Conservation (phyloP, 2,329 filamentous ascomycete species). For the Aspergillus sp. region DNA sequence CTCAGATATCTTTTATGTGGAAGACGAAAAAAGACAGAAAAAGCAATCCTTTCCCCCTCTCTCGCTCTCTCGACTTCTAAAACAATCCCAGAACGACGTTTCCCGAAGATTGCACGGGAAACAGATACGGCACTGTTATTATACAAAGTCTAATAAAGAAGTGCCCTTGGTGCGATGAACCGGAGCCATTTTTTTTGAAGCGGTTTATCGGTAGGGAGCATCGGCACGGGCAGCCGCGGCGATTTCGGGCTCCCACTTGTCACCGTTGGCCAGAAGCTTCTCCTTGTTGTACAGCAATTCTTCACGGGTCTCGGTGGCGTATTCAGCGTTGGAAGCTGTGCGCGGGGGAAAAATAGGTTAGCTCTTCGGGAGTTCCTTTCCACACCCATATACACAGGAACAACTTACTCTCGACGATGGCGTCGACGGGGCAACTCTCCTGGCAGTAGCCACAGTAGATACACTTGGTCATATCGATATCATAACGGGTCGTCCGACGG, state of each 20-base stretch:
- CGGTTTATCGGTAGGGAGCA: slow-evolving; percentile 76
- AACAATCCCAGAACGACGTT: background rate
- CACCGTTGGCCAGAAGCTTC: slow-evolving; percentile 83
- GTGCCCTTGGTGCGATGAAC: background rate
- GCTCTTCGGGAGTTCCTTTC: background rate
- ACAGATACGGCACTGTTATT: slow-evolving; percentile 2
- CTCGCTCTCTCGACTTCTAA: background rate
- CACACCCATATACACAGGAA: slow-evolving; percentile 15
- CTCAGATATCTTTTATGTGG: slow-evolving; percentile 7
- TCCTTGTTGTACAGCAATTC: slow-evolving; percentile 98
- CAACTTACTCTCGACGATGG: slow-evolving; percentile 71
- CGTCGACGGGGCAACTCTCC: slow-evolving; percentile 97
- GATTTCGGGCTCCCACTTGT: slow-evolving; percentile 97
- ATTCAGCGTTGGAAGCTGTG: slow-evolving; percentile 68
- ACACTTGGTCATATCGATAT: slow-evolving; percentile 99
- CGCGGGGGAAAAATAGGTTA: slow-evolving; percentile 7
- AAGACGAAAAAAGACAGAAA: background rate
- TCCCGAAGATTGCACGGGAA: background rate
- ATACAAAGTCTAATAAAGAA: slow-evolving; percentile 1
- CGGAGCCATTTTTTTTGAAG: background rate
- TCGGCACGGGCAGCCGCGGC: slow-evolving; percentile 90
- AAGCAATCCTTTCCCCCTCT: background rate
- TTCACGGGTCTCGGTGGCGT: slow-evolving; percentile 77
- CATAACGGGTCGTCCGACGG: slow-evolving; percentile 92
- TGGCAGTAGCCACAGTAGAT: slow-evolving; percentile 99